Evolutionary conservation across 2,329 filamentous ascomycete species (phyloP).

Genomic region (Trichoderma koningiopsis): DNA sequence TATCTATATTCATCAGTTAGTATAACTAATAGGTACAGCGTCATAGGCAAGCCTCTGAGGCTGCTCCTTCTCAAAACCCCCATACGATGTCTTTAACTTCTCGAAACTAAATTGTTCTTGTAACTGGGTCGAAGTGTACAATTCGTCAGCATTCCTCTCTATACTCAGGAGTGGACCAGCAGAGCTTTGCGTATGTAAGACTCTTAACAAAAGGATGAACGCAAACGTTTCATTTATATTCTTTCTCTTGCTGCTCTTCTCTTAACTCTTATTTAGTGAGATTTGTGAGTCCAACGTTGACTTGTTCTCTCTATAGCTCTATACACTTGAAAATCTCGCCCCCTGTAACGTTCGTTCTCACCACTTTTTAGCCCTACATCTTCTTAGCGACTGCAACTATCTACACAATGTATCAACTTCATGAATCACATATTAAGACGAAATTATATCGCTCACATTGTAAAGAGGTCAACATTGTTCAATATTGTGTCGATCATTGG

Average conservation of each 20-base stretch:
- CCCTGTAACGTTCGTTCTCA: background rate
- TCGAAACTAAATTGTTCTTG: background rate
- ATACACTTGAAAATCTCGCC: background rate
- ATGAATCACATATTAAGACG: background rate
- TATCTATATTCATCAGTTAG: too few relatives aligned
- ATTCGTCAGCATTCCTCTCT: background rate
- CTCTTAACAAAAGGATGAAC: background rate
- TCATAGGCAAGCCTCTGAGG: too few relatives aligned
- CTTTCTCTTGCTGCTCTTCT: background rate
- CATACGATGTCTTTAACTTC: background rate
- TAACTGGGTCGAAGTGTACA: background rate
- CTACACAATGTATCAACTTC: background rate
- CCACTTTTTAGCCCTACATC: background rate
- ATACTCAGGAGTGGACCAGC: background rate
- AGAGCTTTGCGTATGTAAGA: background rate
- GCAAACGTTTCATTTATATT: too few relatives aligned
- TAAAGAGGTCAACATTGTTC: background rate
- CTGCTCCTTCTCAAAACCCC: too few relatives aligned
- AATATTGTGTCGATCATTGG: background rate
- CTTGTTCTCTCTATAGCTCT: background rate
- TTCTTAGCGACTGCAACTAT: background rate
- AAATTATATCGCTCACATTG: background rate
- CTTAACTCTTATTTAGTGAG: background rate
- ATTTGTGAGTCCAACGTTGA: background rate
- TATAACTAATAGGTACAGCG: too few relatives aligned